Percentiles rank a stretch among this genome's conserved stretches.
Conservation (phyloP, 805 yeast genomes). For the Lachancea nothofagi region DNA sequence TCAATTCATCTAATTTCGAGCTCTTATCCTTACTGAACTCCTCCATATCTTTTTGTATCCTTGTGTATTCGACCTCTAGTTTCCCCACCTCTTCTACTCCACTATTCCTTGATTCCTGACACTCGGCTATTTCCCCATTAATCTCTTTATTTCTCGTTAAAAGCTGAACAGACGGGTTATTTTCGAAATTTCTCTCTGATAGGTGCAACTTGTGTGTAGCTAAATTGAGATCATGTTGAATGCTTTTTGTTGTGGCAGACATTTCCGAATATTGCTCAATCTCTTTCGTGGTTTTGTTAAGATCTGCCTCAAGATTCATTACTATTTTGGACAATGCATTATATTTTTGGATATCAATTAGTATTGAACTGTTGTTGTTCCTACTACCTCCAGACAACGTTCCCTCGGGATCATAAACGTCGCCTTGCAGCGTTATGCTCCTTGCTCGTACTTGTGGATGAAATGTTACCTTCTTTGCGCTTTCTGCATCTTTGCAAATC, state of each 20-base stretch:
- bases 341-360: conserved; percentile 61
- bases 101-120: conserved; percentile 36
- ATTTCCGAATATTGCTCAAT: conserved; percentile 40
- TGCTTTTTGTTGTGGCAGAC: conserved; percentile 44
- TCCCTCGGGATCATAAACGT: conserved; percentile 93
- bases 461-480: conserved; percentile 86
- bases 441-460: conserved; percentile 74
- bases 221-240: conserved; percentile 55
- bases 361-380: conserved; percentile 49
- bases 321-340: conserved; percentile 42
- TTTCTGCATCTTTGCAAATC: conserved; percentile 78
- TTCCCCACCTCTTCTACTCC: not conserved
- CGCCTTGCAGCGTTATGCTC: conserved; percentile 89
- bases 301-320: conserved; percentile 38
- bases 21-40: conserved; percentile 81
- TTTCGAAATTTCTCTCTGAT: conserved; percentile 48
- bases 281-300: conserved; percentile 37
- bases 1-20: conserved; percentile 63
- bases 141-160: conserved; percentile 45
- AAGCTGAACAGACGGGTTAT: conserved; percentile 53
- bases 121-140: conserved; percentile 39
- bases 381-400: conserved; percentile 94
- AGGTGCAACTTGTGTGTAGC: conserved; percentile 55
- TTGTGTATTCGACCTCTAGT: conserved; percentile 41
- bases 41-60: conserved; percentile 67